Evolutionary conservation across 2,329 filamentous ascomycete species (phyloP), one percentile per base, ranked within the genome.

Genomic region (Sporothrix pallida): DNA sequence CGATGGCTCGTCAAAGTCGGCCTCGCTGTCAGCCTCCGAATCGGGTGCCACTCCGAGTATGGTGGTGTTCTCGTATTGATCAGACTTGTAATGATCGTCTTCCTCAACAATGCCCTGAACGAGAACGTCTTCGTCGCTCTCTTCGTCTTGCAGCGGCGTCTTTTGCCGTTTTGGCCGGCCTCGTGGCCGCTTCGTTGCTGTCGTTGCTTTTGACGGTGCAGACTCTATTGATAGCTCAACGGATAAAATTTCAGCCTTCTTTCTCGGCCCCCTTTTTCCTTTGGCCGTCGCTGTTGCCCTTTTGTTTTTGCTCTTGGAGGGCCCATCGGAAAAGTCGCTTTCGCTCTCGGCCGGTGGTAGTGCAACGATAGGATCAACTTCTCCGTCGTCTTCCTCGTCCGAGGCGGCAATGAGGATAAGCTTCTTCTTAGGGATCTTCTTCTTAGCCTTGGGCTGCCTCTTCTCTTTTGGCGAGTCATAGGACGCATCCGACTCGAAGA

Each of bases 201-300:
- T 12, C 13, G 12, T 37, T 37, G 52, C 26, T 7, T 42, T 37
- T 31, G 44, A 17, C 13, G 12, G 23, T 0, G 52, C 44, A 8
- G 52, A 1, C 23, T 31, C 46, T 8, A 31, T 12, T 1, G 10
- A 37, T 13, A 52, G 9, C 13, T 67, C 68, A 1, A 31, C 20
- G 1, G 20, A 42, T 26, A 62, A 17, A 23, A 48, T 42, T 23
- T 48, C 37, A 23, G 42, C 23, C 20, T 42, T 73, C 50, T 70
- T 63, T n/a, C 62, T 74, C n/a, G 84, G 80, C 3, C 85, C 85
- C 69, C 84, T 80, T 74, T 71, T 69, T 52, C 81, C 83, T 72
- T 79, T 79, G 12, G 20, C 12, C n/a, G 26, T n/a, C 2, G 62
- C 31, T 37, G 31, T 37, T 3, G 31, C 31, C 31, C 5, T 37